Percentiles rank a stretch among this genome's conserved stretches.
Evolutionary conservation across 768 basidiomycete genomes (phyloP).

Genomic region (Boletus edulis): DNA sequence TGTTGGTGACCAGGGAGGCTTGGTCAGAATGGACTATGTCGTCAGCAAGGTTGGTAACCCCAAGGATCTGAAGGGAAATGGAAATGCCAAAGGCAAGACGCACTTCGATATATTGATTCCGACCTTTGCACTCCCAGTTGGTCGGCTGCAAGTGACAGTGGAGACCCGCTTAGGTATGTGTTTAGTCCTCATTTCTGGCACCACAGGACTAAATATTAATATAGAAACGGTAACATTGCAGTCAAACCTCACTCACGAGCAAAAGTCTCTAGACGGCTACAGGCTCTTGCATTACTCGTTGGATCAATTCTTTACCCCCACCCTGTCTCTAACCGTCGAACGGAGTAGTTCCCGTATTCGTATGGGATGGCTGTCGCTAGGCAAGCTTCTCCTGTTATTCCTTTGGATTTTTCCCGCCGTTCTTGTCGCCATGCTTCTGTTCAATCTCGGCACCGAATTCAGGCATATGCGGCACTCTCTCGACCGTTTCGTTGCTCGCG

Average conservation of each 20-base stretch:
- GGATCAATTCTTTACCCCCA: conserved; percentile 58
- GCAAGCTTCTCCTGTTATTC: conserved; percentile 11
- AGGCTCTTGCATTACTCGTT: conserved; percentile 56
- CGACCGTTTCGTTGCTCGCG: conserved; percentile 15
- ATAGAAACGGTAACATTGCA: conserved; percentile 42
- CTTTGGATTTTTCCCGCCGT: conserved; percentile 17
- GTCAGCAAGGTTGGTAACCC: conserved; percentile 36
- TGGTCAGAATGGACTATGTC: conserved; percentile 64
- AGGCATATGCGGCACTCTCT: conserved; percentile 24
- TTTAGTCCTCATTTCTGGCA: not conserved
- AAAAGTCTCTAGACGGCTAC: conserved; percentile 37
- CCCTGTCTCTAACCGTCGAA: conserved; percentile 38
- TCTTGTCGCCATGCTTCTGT: conserved; percentile 18
- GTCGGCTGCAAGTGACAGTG: conserved; percentile 60
- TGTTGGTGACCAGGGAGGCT: conserved; percentile 48
- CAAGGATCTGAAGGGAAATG: conserved; percentile 34
- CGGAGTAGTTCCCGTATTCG: conserved; percentile 2
- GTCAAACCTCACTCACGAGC: conserved; percentile 59
- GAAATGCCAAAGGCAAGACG: conserved; percentile 30
- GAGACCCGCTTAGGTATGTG: conserved; percentile 52
- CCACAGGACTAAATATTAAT: conserved; percentile 29
- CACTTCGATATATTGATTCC: conserved; percentile 57
- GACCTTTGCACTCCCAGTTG: conserved; percentile 69
- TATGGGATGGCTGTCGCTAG: conserved; percentile 10
- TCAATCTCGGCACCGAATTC: conserved; percentile 28